phyloP scores from a whole-genome alignment of 164 flowering plant genomes.

The Stephania japonica region DNA sequence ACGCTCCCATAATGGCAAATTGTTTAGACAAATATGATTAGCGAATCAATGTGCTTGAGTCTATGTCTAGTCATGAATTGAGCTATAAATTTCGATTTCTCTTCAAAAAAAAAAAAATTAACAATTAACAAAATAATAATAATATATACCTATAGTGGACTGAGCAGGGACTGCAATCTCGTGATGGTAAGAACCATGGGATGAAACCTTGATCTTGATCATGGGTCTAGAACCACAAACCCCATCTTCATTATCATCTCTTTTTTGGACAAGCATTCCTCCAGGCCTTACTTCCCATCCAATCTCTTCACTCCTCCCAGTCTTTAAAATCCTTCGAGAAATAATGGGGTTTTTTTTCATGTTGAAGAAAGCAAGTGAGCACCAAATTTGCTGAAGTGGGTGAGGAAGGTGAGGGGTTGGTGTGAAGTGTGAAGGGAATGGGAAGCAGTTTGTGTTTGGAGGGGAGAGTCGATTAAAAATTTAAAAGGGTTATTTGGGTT shows the following conservation, averaged over 20 bases:
- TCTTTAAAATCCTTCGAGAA: conserved; percentile 1
- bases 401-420: background rate
- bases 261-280: conserved; percentile 52
- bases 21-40: no score
- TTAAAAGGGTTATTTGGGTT: no score
- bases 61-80: no score
- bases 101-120: background rate
- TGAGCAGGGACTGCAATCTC: conserved; percentile 48
- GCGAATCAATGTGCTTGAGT: background rate
- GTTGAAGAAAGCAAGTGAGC: background rate
- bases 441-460: no score
- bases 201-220: conserved; percentile 49
- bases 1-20: no score
- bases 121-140: background rate
- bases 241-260: conserved; percentile 18
- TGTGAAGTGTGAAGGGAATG: background rate
- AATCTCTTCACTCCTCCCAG: conserved; percentile 22
- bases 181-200: conserved; percentile 34
- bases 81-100: no score
- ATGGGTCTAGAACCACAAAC: conserved; percentile 26
- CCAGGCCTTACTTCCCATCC: conserved; percentile 48
- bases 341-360: background rate
- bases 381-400: background rate
- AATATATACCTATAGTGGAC: conserved; percentile 48
- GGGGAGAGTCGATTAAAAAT: no score